Base-by-base conservation (phyloP, 75 land plant genomes). In the Sequoia sempervirens region DNA sequence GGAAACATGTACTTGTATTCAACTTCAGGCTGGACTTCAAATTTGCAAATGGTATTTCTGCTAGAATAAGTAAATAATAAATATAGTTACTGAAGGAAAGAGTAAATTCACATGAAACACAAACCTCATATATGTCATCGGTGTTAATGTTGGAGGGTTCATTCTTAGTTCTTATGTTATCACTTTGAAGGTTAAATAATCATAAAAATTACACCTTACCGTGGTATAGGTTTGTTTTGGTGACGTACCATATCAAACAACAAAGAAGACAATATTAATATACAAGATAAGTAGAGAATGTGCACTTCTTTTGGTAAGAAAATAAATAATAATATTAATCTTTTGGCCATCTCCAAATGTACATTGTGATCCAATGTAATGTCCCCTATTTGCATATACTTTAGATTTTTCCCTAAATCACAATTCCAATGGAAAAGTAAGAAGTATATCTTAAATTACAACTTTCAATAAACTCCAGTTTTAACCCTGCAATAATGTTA, bases 11-110 rank as follows among this genome's bases (percentile, higher is more conserved):
- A 47, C 20, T 30, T 80, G 53, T 82, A 20, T 37, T 26, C 28
- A 23, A 64, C 32, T 70, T 36, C 37, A 50, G 18, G 9, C 64
- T 81, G n/a, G n/a, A 89, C 85, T 76, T 84, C 82, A 46, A 73
- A 84, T 50, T 50, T 58, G 72, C 54, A 50, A 74, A 53, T 86
- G 72, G 23, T 72, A 69, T 64, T 37, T 34, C 28, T 64, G 70
- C 28, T 61, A 26, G 18, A 26, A 41, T 23, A 23, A 78, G 41
- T 78, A 8, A 76, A 18, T 9, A 78, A 23, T 78, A 8, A 76
- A 18, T 9, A 41, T 43, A 18, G 23, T 43, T 76, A 69, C 28
- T 43, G 11, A 43, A 23, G 28, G 80, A 76, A 43, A 75, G 79
- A 41, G 9, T 75, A 76, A 20, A 41, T 20, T 41, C n/a, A 38